Evolutionary conservation across 306 rosid genomes (phyloP).

Genomic region (Prinsepia uniflora): DNA sequence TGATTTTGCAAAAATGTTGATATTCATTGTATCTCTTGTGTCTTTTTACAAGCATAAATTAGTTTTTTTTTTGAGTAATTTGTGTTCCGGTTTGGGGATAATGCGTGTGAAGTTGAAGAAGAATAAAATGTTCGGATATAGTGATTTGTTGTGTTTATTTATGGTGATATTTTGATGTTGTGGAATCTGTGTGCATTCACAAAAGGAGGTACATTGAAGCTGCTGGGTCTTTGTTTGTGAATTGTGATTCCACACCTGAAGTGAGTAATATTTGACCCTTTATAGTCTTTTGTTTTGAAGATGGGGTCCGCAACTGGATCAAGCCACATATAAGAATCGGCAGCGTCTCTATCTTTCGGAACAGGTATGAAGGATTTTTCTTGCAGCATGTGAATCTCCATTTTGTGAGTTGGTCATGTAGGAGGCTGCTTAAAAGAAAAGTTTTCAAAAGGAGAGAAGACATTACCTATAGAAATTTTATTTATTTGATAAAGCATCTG

Average conservation of each 20-base stretch:
- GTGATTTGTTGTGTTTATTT: background rate
- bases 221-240: background rate
- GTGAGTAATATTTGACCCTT: background rate
- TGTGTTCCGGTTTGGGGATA: constrained; percentile 14
- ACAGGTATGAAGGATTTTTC: constrained; percentile 39
- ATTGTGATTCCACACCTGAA: background rate
- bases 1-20: background rate
- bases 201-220: background rate
- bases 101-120: constrained; percentile 5
- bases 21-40: background rate
- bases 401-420: background rate
- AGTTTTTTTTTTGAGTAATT: background rate
- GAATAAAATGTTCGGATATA: background rate
- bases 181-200: background rate
- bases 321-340: constrained; percentile 77
- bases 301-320: constrained; percentile 82
- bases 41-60: background rate
- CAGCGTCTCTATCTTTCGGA: constrained; percentile 89
- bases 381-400: background rate
- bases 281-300: constrained; percentile 34
- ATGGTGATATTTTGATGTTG: too few species aligned
- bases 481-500: too few species aligned
- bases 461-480: background rate
- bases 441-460: background rate
- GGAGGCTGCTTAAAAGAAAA: background rate